A percentile compares a stretch with the other conserved stretches of the same genome.
Conservation (phyloP, 768 basidiomycete genomes). For the Agrocybe praecox region DNA sequence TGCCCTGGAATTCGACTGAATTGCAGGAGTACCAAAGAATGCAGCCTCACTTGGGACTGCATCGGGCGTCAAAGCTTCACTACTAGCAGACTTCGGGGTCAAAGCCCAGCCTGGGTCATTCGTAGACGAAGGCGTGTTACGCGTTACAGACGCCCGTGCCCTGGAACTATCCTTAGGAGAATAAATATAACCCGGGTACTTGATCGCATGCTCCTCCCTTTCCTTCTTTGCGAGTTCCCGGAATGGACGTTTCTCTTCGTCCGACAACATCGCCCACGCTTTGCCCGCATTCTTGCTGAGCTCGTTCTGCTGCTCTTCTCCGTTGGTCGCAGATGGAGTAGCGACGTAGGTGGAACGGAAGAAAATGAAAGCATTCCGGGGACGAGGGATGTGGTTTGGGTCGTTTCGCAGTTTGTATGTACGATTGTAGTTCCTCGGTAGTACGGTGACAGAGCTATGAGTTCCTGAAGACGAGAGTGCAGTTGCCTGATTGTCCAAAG, state of each 20-base stretch:
- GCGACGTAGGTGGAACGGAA: constrained; percentile 32
- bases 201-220: constrained; percentile 24
- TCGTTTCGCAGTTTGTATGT: not conserved
- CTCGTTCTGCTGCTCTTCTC: constrained; percentile 30
- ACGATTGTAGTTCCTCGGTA: too few species aligned
- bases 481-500: too few species aligned
- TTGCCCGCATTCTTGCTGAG: constrained; percentile 32
- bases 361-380: constrained; percentile 39
- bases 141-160: too few species aligned
- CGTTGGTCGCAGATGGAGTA: constrained; percentile 2
- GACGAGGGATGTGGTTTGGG: constrained; percentile 30
- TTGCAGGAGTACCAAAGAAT: too few species aligned
- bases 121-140: too few species aligned
- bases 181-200: constrained; percentile 30
- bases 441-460: too few species aligned
- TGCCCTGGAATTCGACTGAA: too few species aligned
- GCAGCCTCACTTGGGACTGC: too few species aligned
- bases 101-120: too few species aligned
- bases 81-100: too few species aligned
- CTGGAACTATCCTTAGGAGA: constrained; percentile 7
- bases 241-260: constrained; percentile 20
- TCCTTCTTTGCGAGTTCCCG: constrained; percentile 21
- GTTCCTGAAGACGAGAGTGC: too few species aligned
- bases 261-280: constrained; percentile 27
- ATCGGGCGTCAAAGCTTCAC: too few species aligned